Conservation (phyloP, 352 stramenopile species). For the Phytopythium oedochilum region DNA sequence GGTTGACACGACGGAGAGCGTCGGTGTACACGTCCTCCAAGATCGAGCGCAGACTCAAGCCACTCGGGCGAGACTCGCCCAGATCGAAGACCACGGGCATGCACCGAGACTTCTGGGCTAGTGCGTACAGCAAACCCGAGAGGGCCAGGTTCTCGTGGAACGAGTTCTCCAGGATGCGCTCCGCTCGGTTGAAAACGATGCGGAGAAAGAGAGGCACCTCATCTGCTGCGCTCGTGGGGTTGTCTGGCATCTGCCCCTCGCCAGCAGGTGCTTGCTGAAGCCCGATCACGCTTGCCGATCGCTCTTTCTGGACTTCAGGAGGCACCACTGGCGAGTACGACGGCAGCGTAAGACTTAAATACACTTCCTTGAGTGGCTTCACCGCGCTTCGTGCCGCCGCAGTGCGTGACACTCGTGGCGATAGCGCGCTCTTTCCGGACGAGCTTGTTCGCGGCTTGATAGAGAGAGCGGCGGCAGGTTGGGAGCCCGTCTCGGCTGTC, state of each 20-base stretch:
- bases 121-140: conserved; percentile 66
- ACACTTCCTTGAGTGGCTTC: conserved; percentile 62
- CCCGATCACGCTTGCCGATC: neutral
- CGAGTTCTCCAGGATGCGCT: conserved; percentile 75
- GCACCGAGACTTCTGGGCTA: conserved; percentile 62
- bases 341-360: conserved; percentile 60
- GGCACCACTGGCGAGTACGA: conserved; percentile 56
- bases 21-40: conserved; percentile 78
- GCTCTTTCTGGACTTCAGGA: conserved; percentile 10
- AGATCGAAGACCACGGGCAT: conserved; percentile 50
- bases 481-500: neutral
- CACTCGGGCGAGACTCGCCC: conserved; percentile 25
- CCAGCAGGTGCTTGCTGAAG: conserved; percentile 3
- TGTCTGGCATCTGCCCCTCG: conserved; percentile 5
- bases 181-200: conserved; percentile 71
- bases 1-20: conserved; percentile 49
- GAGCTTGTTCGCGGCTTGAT: neutral
- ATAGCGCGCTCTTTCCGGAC: neutral
- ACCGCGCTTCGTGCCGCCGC: conserved; percentile 54
- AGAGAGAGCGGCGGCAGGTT: neutral
- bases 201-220: conserved; percentile 52
- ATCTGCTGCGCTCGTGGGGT: neutral
- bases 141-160: conserved; percentile 82
- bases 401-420: conserved; percentile 29
- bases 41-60: conserved; percentile 64